phyloP scores from a whole-genome alignment of 768 basidiomycete genomes.

The Russula vinacea region DNA sequence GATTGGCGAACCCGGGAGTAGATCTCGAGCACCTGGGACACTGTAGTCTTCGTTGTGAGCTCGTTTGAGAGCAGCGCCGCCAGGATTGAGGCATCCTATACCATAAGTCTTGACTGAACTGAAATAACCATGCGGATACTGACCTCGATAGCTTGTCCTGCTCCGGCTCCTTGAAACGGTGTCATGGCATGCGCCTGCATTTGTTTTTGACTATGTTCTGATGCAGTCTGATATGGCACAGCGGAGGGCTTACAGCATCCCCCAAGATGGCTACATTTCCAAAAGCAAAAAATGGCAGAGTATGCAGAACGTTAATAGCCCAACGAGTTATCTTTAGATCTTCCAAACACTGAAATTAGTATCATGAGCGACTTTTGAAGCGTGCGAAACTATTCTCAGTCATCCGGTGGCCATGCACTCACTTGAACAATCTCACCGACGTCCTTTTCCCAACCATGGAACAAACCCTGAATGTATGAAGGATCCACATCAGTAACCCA shows the following conservation, averaged over 20 bases:
- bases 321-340: constrained; percentile 43
- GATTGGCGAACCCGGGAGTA: constrained; percentile 39
- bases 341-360: not conserved
- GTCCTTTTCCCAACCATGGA: constrained; percentile 21
- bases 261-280: constrained; percentile 51
- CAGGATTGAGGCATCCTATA: constrained; percentile 40
- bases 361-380: not conserved
- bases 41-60: constrained; percentile 29
- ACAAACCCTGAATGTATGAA: constrained; percentile 5
- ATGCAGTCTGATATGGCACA: not conserved
- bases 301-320: constrained; percentile 59
- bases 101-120: no score
- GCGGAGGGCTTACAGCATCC: constrained; percentile 37
- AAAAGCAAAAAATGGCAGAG: constrained; percentile 50
- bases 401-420: constrained; percentile 24
- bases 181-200: constrained; percentile 41
- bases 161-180: constrained; percentile 45
- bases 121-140: constrained; percentile 6
- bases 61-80: constrained; percentile 46
- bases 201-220: not conserved
- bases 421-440: constrained; percentile 49
- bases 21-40: constrained; percentile 31
- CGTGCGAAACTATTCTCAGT: not conserved
- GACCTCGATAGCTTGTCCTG: constrained; percentile 44
- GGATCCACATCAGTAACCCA: constrained; percentile 20